phyloP scores from a whole-genome alignment of 169 alveolate species.

The Plasmodium coatneyi region DNA sequence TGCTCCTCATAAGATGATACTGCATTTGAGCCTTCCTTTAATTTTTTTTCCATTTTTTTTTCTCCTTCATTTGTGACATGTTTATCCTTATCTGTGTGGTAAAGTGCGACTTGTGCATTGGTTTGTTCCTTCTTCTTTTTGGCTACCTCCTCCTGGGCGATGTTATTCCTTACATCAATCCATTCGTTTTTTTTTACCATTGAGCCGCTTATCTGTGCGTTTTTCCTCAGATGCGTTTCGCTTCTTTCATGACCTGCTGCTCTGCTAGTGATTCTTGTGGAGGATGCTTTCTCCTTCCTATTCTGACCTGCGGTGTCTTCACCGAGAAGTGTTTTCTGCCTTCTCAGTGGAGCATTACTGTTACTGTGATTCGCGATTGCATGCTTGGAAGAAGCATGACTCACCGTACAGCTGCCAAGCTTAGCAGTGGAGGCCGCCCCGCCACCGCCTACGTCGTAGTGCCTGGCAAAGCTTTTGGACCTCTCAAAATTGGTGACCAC shows the following conservation, averaged over 20 bases:
- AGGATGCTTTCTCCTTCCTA: neutral
- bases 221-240: constrained; percentile 5
- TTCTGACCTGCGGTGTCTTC: constrained; percentile 16
- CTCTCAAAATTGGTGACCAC: constrained; percentile 17
- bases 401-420: neutral
- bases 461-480: constrained; percentile 11
- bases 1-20: constrained; percentile 14
- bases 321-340: constrained; percentile 9
- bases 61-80: neutral
- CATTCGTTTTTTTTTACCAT: neutral
- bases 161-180: neutral
- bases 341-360: neutral
- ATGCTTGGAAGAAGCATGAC: neutral
- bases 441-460: neutral
- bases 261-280: neutral
- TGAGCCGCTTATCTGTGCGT: neutral
- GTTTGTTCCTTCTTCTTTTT: neutral
- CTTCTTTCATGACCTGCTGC: neutral
- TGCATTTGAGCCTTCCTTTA: constrained; percentile 26
- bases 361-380: neutral
- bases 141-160: neutral
- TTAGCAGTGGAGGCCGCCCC: neutral
- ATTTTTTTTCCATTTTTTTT: neutral
- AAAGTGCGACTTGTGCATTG: neutral
- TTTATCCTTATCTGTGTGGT: neutral